A percentile compares a stretch with the other conserved stretches of the same genome.
These are phyloP conservation scores for Fusarium nodosum DNA, from an alignment of 2,329 filamentous ascomycete species.

Conservation along the genomic window DNA sequence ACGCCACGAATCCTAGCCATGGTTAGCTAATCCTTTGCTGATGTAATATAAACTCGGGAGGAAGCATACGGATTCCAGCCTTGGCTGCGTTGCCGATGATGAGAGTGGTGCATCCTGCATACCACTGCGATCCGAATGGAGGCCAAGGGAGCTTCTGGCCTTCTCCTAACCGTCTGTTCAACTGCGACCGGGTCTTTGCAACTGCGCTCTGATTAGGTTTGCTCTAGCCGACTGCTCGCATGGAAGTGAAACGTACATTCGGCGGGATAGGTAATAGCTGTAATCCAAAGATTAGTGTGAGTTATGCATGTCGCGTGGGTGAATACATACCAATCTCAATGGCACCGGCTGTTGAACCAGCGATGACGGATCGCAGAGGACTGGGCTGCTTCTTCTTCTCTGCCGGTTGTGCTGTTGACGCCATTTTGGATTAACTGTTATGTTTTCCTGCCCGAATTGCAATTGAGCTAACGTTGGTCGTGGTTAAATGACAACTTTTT, in stretches of 20 bases:
- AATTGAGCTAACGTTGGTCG: conserved; percentile 1
- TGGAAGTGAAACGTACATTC: conserved; percentile 74
- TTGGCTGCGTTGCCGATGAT: conserved; percentile 98
- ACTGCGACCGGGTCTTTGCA: conserved; percentile 93
- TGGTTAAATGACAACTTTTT: conserved; percentile 26
- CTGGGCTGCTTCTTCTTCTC: conserved; percentile 70
- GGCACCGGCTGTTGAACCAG: conserved; percentile 92
- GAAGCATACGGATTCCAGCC: conserved; percentile 85
- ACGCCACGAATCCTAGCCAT: conserved; percentile 80
- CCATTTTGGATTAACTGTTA: conserved; percentile 47
- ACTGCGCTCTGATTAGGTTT: conserved; percentile 63
- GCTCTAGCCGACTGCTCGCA: not conserved
- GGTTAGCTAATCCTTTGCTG: conserved; percentile 24
- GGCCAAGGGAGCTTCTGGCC: conserved; percentile 94
- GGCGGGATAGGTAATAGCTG: conserved; percentile 90
- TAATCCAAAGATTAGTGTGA: conserved; percentile 26
- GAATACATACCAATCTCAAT: conserved; percentile 83
- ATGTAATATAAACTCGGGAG: not conserved
- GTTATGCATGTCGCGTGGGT: conserved; percentile 5
- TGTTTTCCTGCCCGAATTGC: conserved; percentile 11
- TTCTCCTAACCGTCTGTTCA: conserved; percentile 85
- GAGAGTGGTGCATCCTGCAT: conserved; percentile 95
- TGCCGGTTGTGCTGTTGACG: conserved; percentile 45
- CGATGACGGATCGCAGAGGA: conserved; percentile 88
- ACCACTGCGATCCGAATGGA: conserved; percentile 94